These are phyloP conservation scores for Ascocoryne sarcoides DNA, from an alignment of 2,329 filamentous ascomycete species.

Conservation along the genomic window DNA sequence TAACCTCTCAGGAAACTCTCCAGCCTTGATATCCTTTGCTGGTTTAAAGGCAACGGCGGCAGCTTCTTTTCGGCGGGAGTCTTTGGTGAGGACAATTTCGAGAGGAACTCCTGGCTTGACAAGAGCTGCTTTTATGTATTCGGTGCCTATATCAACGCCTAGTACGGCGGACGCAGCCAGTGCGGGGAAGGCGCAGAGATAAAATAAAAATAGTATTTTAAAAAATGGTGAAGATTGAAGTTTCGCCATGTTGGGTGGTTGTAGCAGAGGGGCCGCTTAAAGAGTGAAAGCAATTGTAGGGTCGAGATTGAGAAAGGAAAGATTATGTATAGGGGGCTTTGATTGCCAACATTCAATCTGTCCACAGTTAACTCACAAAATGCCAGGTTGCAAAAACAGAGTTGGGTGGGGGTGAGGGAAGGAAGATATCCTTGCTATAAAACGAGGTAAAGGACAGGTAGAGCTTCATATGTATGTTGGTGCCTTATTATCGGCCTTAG, in stretches of 20 bases:
- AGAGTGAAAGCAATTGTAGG: slow-evolving; percentile 21
- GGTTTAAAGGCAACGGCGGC: slow-evolving; percentile 93
- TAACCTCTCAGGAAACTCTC: slow-evolving; percentile 72
- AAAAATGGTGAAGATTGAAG: slow-evolving; percentile 21
- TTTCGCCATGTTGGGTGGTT: slow-evolving; percentile 23
- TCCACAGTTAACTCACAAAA: slow-evolving; percentile 22
- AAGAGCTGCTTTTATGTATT: slow-evolving; percentile 92
- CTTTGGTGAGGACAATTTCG: slow-evolving; percentile 95
- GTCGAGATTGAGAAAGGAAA: slow-evolving; percentile 8
- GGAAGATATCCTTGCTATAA: slow-evolving; percentile 17
- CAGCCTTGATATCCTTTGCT: slow-evolving; percentile 53
- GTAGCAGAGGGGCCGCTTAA: slow-evolving; percentile 18
- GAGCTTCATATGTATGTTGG: slow-evolving; percentile 6
- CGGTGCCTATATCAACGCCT: slow-evolving; percentile 88
- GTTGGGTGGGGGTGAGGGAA: slow-evolving; percentile 10
- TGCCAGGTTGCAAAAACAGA: slow-evolving; percentile 12
- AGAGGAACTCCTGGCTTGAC: slow-evolving; percentile 96
- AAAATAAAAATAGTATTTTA: slow-evolving; percentile 26
- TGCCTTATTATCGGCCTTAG: neutral
- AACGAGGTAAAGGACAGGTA: slow-evolving; percentile 28
- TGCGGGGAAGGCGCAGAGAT: slow-evolving; percentile 27
- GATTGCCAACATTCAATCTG: slow-evolving; percentile 24
- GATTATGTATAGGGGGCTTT: slow-evolving; percentile 19
- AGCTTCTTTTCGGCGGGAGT: slow-evolving; percentile 91
- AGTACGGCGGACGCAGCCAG: slow-evolving; percentile 59